Conservation (phyloP, 2,329 filamentous ascomycete species). For the Graphiopsis chlorocephala region DNA sequence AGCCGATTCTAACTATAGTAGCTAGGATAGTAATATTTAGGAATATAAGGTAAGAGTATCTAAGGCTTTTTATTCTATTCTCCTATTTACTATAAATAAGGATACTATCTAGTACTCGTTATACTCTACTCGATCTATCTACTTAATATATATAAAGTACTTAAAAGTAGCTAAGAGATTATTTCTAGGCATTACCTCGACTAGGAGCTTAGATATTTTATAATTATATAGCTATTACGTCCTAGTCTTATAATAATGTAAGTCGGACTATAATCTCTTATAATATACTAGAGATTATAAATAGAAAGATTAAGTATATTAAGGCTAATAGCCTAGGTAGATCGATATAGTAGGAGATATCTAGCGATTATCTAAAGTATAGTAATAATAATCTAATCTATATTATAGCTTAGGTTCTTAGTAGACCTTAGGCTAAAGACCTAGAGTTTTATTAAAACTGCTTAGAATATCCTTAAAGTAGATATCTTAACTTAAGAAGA, state of each 20-base stretch:
- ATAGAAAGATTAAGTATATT: slow-evolving; percentile 69
- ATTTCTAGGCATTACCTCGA: slow-evolving; percentile 59
- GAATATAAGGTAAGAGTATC: slow-evolving; percentile 24
- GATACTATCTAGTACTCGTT: background rate
- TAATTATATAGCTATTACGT: slow-evolving; percentile 64
- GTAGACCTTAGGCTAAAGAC: slow-evolving; percentile 31
- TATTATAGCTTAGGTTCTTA: slow-evolving; percentile 29
- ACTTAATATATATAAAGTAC: slow-evolving; percentile 8
- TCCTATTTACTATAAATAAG: no score
- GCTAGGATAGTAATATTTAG: slow-evolving; percentile 77
- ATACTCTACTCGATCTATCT: background rate
- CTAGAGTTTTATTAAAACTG: slow-evolving; percentile 49
- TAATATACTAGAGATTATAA: slow-evolving; percentile 63
- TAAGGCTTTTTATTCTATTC: no score
- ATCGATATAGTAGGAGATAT: slow-evolving; percentile 92
- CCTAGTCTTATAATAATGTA: slow-evolving; percentile 68
- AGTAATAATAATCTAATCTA: slow-evolving; percentile 52
- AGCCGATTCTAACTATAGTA: slow-evolving; percentile 46
- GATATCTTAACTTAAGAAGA: slow-evolving; percentile 51
- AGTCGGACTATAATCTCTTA: slow-evolving; percentile 72
- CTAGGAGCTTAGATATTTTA: slow-evolving; percentile 61
- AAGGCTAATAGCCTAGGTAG: slow-evolving; percentile 66
- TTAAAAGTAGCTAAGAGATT: background rate
- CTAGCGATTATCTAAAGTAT: slow-evolving; percentile 64
- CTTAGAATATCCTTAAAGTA: slow-evolving; percentile 49